These are phyloP conservation scores for Closterium sp. DNA, from an alignment of 139 green algal genomes.

Conservation along the genomic window DNA sequence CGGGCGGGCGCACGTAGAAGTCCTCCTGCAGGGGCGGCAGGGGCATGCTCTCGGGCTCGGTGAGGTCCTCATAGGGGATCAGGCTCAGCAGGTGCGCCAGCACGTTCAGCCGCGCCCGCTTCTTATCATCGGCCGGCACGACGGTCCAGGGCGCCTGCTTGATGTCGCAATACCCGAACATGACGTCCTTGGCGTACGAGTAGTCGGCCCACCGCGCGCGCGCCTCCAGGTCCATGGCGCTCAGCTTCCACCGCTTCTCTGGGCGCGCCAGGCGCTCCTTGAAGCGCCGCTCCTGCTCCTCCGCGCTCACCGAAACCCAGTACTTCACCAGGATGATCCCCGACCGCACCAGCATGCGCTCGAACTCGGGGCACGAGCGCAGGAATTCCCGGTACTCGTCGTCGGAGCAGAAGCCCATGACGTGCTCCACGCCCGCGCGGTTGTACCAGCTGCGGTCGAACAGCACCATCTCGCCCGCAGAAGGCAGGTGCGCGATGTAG, in stretches of 20 bases:
- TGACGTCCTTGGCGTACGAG: constrained; percentile 52
- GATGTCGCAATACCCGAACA: constrained; percentile 42
- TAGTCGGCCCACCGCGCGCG: constrained; percentile 50
- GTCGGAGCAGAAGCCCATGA: constrained; percentile 54
- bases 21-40: constrained; percentile 22
- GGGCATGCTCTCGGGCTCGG: background rate
- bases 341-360: constrained; percentile 47
- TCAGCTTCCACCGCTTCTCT: constrained; percentile 57
- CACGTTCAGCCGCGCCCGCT: constrained; percentile 48
- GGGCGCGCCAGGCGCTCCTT: constrained; percentile 25
- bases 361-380: constrained; percentile 42
- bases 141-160: constrained; percentile 36
- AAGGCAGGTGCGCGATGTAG: constrained; percentile 51
- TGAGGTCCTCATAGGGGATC: constrained; percentile 26
- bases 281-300: constrained; percentile 56
- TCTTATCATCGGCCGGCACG: constrained; percentile 47
- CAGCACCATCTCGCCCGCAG: constrained; percentile 54
- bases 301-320: constrained; percentile 48
- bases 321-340: constrained; percentile 55
- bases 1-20: constrained; percentile 3
- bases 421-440: background rate
- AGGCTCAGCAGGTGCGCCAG: constrained; percentile 42
- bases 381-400: constrained; percentile 47
- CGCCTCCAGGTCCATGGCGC: constrained; percentile 43
- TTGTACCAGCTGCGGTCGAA: constrained; percentile 50